Conservation (phyloP, 148 eudicot genomes). For the Rhododendron griersonianum region DNA sequence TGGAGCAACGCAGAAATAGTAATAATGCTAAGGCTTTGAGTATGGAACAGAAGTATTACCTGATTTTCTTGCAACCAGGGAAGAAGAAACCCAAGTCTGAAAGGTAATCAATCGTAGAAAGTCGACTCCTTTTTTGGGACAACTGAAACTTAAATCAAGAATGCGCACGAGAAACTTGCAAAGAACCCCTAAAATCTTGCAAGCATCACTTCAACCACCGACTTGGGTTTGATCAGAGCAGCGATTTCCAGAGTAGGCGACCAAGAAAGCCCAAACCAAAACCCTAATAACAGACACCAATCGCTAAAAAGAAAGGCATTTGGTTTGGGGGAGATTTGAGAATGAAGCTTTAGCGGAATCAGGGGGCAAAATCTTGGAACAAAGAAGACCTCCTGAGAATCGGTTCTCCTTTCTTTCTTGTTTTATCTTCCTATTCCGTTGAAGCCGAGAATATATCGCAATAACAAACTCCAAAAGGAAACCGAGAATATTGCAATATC, state of each 20-base stretch:
- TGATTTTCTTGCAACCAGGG: constrained; percentile 1
- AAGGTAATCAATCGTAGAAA: neutral
- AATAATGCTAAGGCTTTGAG: neutral
- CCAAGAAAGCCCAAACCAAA: neutral
- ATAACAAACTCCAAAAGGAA: neutral
- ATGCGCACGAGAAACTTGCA: neutral
- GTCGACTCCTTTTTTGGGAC: neutral
- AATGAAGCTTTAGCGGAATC: neutral
- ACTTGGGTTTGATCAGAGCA: neutral
- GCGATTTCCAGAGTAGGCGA: neutral
- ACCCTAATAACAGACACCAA: neutral
- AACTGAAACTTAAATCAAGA: neutral
- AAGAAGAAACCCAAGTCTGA: neutral
- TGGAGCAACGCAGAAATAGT: constrained; percentile 4
- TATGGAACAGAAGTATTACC: neutral
- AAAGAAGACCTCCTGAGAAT: neutral
- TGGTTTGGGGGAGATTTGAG: neutral
- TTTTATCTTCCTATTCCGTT: neutral
- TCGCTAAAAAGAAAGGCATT: neutral
- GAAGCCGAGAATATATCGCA: neutral
- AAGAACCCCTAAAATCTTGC: neutral
- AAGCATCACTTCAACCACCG: neutral
- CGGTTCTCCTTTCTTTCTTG: neutral
- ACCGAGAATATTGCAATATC: neutral
- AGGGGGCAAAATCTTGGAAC: neutral